Evolutionary conservation across 2,329 filamentous ascomycete species (phyloP), one percentile per base, ranked within the genome.

Genomic region (Curvularia sp.): DNA sequence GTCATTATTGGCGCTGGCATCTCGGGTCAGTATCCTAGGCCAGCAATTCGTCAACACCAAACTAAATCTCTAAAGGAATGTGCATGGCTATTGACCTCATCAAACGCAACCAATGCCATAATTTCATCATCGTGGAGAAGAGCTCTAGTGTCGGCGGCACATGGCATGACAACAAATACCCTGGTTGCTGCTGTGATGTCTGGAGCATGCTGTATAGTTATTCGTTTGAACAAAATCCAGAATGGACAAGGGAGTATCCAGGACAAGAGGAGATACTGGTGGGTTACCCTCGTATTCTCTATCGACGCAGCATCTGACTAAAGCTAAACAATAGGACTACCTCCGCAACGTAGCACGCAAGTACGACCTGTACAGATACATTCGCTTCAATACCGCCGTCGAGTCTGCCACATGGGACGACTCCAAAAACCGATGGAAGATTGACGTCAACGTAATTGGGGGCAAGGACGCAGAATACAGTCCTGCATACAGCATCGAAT

Each of bases 231-330:
- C 84, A 86, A 50, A 87, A 87, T 51, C 76, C 83, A 2, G 78
- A 82, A 61, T 87, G 86, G 85, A 82, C 82, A 1, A 75, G 83
- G 18, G 80, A 85, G 53, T 87, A 86, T 64, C 83, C 86, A 0
- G 82, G 83, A 0, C 85, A 88, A 64, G 83, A 86, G 67, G 86
- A 88, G 67, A 85, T 88, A 19, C 76, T 85, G 32, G 78, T 82
- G 65, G 60, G 69, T 52, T 2, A 10, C 10, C 34, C 34, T 18
- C 34, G 9, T 8, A 30, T 6, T 7, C 15, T 38, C 18, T 18
- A 41, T 10, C 21, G 38, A 13, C 38, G 5, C 18, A 23, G 19
- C 38, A 23, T 47, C n/a, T 21, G 19, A 30, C 13, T 6, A 30
- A 34, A 18, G 46, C 8, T 4, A 36, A 41, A 45, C 7, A 41